Percentiles rank a stretch among this genome's conserved stretches.
Conservation (phyloP, 108 stramenopile species). For the Stephanodiscus triporus region DNA sequence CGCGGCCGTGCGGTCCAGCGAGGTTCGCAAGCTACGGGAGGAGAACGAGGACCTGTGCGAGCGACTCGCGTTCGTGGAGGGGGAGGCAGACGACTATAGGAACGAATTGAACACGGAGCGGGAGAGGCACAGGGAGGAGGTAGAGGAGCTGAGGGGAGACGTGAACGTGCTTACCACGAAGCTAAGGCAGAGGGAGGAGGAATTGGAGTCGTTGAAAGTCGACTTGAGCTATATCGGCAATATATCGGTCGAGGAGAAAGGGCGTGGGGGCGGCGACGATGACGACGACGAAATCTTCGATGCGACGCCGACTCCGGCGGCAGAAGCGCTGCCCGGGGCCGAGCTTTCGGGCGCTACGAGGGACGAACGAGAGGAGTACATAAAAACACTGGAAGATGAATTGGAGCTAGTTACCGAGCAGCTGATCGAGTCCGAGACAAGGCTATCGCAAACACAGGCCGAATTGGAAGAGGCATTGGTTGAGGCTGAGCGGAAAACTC, state of each 20-base stretch:
- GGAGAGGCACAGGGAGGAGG: slow-evolving; percentile 68
- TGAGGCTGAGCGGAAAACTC: slow-evolving; percentile 31
- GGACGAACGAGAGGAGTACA: slow-evolving; percentile 68
- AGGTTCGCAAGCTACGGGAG: slow-evolving; percentile 57
- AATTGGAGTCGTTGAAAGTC: slow-evolving; percentile 11
- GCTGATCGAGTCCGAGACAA: slow-evolving; percentile 83
- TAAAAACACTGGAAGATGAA: slow-evolving; percentile 87
- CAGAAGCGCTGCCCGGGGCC: not conserved
- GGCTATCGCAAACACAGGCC: slow-evolving; percentile 68
- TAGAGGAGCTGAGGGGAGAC: slow-evolving; percentile 65
- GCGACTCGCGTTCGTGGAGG: slow-evolving; percentile 84
- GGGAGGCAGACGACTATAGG: slow-evolving; percentile 79
- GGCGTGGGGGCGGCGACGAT: not conserved
- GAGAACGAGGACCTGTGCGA: slow-evolving; percentile 84
- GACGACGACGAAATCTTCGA: slow-evolving; percentile 1
- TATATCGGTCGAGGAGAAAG: slow-evolving; percentile 5
- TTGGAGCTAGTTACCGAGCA: slow-evolving; percentile 88
- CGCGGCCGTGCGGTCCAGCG: slow-evolving; percentile 25
- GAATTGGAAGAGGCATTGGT: slow-evolving; percentile 59
- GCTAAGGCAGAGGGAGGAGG: slow-evolving; percentile 36
- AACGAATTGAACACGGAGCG: slow-evolving; percentile 79
- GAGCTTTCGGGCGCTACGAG: slow-evolving; percentile 14
- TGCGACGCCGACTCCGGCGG: slow-evolving; percentile 2
- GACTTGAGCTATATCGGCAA: slow-evolving; percentile 1
- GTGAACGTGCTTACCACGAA: slow-evolving; percentile 19